Conservation (phyloP, 306 rosid species). For the Cicer chorassanicum region DNA sequence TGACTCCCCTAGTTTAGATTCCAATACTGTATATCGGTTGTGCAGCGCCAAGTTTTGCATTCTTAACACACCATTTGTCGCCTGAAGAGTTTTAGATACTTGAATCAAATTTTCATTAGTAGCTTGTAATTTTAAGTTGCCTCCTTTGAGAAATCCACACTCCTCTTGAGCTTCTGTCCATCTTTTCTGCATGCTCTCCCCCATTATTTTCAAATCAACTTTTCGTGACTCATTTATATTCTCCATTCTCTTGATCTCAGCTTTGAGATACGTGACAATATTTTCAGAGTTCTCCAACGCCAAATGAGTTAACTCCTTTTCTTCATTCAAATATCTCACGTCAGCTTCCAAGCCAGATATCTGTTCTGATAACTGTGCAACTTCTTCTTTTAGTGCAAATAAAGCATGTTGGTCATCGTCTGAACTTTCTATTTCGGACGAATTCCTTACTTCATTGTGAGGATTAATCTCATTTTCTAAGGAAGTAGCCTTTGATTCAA, state of each 20-base stretch:
- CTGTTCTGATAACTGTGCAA: constrained; percentile 49
- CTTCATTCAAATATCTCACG: constrained; percentile 48
- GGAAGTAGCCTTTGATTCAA: constrained; percentile 39
- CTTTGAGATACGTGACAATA: constrained; percentile 44
- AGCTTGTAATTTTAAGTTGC: constrained; percentile 49
- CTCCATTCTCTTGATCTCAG: constrained; percentile 50
- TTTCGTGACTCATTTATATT: constrained; percentile 43
- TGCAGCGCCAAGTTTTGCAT: constrained; percentile 51
- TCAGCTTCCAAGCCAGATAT: constrained; percentile 57
- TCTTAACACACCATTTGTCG: constrained; percentile 54
- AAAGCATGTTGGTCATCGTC: constrained; percentile 46
- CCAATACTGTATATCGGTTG: constrained; percentile 47
- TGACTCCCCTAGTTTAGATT: constrained; percentile 48
- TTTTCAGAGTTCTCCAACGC: constrained; percentile 49
- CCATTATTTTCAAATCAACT: constrained; percentile 42
- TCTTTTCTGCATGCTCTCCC: constrained; percentile 41
- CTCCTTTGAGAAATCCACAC: constrained; percentile 43
- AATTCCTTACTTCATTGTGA: constrained; percentile 19
- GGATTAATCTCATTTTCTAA: constrained; percentile 30
- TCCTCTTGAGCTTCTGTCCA: constrained; percentile 57
- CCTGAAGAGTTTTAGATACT: constrained; percentile 48
- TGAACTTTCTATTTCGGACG: constrained; percentile 28
- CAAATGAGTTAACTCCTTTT: constrained; percentile 48
- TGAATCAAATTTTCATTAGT: constrained; percentile 45
- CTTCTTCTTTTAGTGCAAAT: constrained; percentile 51